Percentiles rank a stretch among this genome's conserved stretches.
These are phyloP conservation scores for Trichoderma afroharzianum DNA, from an alignment of 2,329 filamentous ascomycete genomes.

Conservation along the genomic window DNA sequence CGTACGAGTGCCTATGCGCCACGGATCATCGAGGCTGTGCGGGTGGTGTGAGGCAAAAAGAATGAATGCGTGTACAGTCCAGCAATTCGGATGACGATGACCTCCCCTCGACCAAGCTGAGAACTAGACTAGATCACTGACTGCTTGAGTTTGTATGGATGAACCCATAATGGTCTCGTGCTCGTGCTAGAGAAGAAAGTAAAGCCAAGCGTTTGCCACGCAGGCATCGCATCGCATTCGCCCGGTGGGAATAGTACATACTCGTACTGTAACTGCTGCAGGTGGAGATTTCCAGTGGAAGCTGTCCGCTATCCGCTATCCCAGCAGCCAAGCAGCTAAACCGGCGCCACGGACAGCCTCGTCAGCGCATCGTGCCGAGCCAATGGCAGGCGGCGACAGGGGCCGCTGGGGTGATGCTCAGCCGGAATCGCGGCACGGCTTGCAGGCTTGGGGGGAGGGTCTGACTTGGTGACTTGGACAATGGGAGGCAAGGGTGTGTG, in stretches of 20 bases:
- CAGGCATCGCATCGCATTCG: neutral
- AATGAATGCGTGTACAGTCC: too few relatives aligned
- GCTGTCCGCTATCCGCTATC: too few relatives aligned
- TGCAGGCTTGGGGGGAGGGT: neutral
- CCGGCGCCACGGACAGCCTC: conserved; percentile 6
- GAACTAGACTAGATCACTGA: neutral
- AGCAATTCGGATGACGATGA: neutral
- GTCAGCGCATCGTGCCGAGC: conserved; percentile 15
- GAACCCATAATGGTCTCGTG: neutral
- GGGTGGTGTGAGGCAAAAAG: too few relatives aligned
- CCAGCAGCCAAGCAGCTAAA: neutral
- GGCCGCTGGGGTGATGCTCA: neutral
- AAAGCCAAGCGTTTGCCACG: neutral
- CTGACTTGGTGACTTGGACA: neutral
- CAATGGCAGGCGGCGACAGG: neutral
- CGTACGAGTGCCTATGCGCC: neutral
- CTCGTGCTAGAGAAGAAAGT: too few relatives aligned
- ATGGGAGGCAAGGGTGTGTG: neutral
- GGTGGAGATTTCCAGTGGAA: too few relatives aligned
- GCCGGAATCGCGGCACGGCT: conserved; percentile 5
- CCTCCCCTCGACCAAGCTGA: neutral
- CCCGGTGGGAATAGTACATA: too few relatives aligned
- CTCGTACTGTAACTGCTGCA: too few relatives aligned
- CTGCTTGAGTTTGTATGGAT: too few relatives aligned
- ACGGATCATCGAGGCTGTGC: neutral